Conservation (phyloP, 768 basidiomycete genomes). For the Kwoniella shandongensis region DNA sequence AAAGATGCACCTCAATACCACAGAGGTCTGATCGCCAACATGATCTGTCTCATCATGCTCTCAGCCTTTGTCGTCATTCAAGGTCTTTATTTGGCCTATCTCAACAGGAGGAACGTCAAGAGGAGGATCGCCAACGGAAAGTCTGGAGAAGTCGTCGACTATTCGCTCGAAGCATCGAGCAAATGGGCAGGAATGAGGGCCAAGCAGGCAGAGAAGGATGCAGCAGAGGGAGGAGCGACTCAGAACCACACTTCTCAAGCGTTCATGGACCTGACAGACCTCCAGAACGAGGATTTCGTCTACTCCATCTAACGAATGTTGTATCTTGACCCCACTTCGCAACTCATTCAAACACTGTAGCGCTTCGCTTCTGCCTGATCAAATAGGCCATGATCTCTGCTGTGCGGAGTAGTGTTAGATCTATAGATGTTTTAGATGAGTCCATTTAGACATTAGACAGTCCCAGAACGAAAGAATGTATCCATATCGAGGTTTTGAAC, state of each 20-base stretch:
- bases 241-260: slow-evolving; percentile 21
- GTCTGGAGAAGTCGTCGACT: slow-evolving; percentile 15
- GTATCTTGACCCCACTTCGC: too few species aligned
- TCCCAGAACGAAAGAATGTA: too few species aligned
- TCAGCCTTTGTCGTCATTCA: slow-evolving; percentile 10
- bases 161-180: slow-evolving; percentile 11
- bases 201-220: slow-evolving; percentile 7
- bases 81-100: slow-evolving; percentile 7
- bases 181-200: slow-evolving; percentile 10
- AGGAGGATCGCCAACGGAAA: slow-evolving; percentile 17
- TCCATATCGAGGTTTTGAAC: too few species aligned
- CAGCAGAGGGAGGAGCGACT: slow-evolving; percentile 12
- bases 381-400: too few species aligned
- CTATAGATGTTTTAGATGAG: too few species aligned
- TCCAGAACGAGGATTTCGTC: slow-evolving; percentile 45
- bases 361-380: too few species aligned
- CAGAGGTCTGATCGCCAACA: slow-evolving; percentile 17
- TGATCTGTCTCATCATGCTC: slow-evolving; percentile 9
- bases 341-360: too few species aligned
- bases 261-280: slow-evolving; percentile 33
- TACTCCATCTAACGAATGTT: slow-evolving; percentile 28
- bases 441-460: too few species aligned
- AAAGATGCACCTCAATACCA: slow-evolving; percentile 12
- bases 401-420: too few species aligned
- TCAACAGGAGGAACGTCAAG: slow-evolving; percentile 15